Conservation (phyloP, 2,329 filamentous ascomycete genomes). For the Sordariomycetes sp. region DNA sequence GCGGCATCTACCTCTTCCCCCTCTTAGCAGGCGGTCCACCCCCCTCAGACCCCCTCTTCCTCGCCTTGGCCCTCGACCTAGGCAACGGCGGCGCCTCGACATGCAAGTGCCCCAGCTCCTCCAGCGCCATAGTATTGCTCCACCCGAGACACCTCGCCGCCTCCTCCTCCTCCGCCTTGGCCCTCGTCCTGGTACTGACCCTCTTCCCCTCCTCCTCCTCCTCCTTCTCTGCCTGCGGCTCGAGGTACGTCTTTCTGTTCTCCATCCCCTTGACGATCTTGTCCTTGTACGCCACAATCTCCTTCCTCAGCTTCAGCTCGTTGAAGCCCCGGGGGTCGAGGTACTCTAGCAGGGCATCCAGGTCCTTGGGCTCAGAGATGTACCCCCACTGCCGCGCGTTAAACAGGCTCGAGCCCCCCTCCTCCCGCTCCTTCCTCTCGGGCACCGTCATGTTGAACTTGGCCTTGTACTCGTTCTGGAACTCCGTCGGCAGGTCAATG, state of each 20-base stretch:
- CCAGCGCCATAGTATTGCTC: slow-evolving; percentile 42
- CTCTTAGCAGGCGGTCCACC: slow-evolving; percentile 12
- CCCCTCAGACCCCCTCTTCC: slow-evolving; percentile 31
- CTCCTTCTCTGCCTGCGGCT: slow-evolving; percentile 11
- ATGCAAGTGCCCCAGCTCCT: slow-evolving; percentile 44
- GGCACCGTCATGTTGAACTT: slow-evolving; percentile 72
- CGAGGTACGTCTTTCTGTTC: slow-evolving; percentile 61
- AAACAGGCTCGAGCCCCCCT: slow-evolving; percentile 67
- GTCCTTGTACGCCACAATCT: slow-evolving; percentile 63
- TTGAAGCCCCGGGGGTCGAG: slow-evolving; percentile 77
- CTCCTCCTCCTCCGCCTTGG: slow-evolving; percentile 29
- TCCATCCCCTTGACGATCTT: slow-evolving; percentile 71
- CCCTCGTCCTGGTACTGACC: slow-evolving; percentile 31
- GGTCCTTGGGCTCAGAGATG: slow-evolving; percentile 64
- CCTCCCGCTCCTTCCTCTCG: slow-evolving; percentile 75
- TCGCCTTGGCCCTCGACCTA: slow-evolving; percentile 33
- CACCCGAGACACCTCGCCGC: slow-evolving; percentile 35
- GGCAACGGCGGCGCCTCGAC: slow-evolving; percentile 39
- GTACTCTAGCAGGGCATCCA: slow-evolving; percentile 76
- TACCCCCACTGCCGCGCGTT: slow-evolving; percentile 82
- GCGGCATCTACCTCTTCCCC: slow-evolving; percentile 7
- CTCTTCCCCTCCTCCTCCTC: slow-evolving; percentile 23
- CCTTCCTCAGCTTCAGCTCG: slow-evolving; percentile 78
- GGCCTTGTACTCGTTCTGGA: slow-evolving; percentile 61
- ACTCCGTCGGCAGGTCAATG: slow-evolving; percentile 61